These are phyloP conservation scores for Monilinia fructicola DNA, from an alignment of 2,329 filamentous ascomycete species.

Conservation along the genomic window DNA sequence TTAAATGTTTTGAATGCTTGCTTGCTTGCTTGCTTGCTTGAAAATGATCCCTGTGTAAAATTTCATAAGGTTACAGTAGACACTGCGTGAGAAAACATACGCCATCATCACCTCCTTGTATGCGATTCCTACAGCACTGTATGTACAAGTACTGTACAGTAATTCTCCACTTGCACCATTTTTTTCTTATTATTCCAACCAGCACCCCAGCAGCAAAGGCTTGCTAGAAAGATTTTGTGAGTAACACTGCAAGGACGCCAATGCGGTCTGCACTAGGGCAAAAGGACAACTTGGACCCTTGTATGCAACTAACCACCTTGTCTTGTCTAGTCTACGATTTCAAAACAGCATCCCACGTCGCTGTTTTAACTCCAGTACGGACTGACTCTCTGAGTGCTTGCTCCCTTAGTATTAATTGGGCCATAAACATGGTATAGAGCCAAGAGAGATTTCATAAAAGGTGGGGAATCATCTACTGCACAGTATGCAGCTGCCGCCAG, in stretches of 20 bases:
- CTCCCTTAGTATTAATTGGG: too few species aligned
- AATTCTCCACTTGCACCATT: slow-evolving; percentile 1
- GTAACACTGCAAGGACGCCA: slow-evolving; percentile 18
- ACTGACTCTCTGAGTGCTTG: too few species aligned
- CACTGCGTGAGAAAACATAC: slow-evolving; percentile 1
- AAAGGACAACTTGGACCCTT: slow-evolving; percentile 19
- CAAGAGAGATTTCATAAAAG: slow-evolving; percentile 7
- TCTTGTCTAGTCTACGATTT: not conserved
- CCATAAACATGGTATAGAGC: slow-evolving; percentile 12
- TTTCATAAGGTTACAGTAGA: too few species aligned
- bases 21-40: too few species aligned
- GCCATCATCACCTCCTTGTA: not conserved
- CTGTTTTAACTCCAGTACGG: slow-evolving; percentile 29
- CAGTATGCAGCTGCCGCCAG: slow-evolving; percentile 19
- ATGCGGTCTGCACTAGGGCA: slow-evolving; percentile 19
- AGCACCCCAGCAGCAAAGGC: not conserved
- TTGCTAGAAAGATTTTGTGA: slow-evolving; percentile 5
- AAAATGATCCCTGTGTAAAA: slow-evolving; percentile 1
- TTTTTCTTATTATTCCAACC: slow-evolving; percentile 7
- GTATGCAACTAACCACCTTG: slow-evolving; percentile 8
- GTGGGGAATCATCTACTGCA: not conserved
- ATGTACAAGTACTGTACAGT: too few species aligned
- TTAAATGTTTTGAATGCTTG: not conserved
- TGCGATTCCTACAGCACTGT: too few species aligned
- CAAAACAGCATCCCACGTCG: slow-evolving; percentile 30